Percentiles rank a stretch among this genome's conserved stretches.
Evolutionary conservation across 805 yeast genomes (phyloP).

Genomic region (Zygotorulaspora danielsina): DNA sequence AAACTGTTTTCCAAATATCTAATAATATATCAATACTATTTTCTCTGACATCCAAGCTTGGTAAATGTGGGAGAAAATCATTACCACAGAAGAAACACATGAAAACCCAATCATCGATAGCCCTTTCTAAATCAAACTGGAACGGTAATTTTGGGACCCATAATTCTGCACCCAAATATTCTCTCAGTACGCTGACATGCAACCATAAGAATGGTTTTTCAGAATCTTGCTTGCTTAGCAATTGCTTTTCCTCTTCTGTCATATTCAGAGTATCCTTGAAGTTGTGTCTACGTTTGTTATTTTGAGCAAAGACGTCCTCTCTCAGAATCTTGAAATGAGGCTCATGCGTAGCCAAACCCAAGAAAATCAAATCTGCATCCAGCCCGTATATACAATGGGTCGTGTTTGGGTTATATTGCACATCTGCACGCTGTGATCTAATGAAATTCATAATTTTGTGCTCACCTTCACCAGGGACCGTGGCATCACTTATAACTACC

Average conservation of each 20-base stretch:
- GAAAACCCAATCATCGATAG: slow-evolving; percentile 97
- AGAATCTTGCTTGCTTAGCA: slow-evolving; percentile 35
- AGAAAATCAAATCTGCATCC: slow-evolving; percentile 95
- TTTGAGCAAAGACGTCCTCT: slow-evolving; percentile 93
- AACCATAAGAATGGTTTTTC: slow-evolving; percentile 91
- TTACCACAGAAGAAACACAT: slow-evolving; percentile 99
- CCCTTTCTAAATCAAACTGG: slow-evolving; percentile 85
- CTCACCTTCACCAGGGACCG: slow-evolving; percentile 99
- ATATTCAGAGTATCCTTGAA: slow-evolving; percentile 39
- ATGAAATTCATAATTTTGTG: slow-evolving; percentile 97
- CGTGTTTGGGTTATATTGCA: slow-evolving; percentile 86
- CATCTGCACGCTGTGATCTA: slow-evolving; percentile 81
- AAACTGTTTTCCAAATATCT: slow-evolving; percentile 71
- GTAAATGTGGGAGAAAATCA: slow-evolving; percentile 95
- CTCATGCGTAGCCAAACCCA: slow-evolving; percentile 95
- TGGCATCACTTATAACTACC: slow-evolving; percentile 88
- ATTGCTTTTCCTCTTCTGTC: slow-evolving; percentile 53
- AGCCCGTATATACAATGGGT: slow-evolving; percentile 95
- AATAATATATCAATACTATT: slow-evolving; percentile 82
- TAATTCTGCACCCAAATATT: slow-evolving; percentile 80
- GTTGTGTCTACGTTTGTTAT: slow-evolving; percentile 38
- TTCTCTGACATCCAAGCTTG: slow-evolving; percentile 91
- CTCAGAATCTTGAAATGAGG: slow-evolving; percentile 92
- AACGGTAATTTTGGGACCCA: slow-evolving; percentile 64
- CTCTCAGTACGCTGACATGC: slow-evolving; percentile 81